A percentile compares a stretch with the other conserved stretches of the same genome.
phyloP scores from a whole-genome alignment of 164 flowering plant genomes.

The Houttuynia cordata region DNA sequence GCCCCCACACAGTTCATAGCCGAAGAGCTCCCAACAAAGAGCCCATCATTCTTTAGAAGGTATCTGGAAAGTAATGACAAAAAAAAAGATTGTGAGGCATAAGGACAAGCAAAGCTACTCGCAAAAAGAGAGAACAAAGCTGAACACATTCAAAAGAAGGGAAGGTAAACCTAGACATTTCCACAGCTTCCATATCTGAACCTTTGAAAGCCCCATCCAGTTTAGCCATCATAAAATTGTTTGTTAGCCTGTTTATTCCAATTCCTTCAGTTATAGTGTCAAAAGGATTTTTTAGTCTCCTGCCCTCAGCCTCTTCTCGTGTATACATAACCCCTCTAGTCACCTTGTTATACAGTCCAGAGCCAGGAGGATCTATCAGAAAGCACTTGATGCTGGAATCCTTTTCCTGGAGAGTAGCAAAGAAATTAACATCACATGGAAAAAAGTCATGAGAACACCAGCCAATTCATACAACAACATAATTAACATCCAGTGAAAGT shows the following conservation, averaged over 20 bases:
- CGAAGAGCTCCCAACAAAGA: constrained; percentile 94
- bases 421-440: not conserved
- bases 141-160: not conserved
- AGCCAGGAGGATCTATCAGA: constrained; percentile 92
- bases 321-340: constrained; percentile 97
- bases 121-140: no score
- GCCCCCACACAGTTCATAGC: constrained; percentile 99
- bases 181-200: constrained; percentile 85
- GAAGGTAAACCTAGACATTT: constrained; percentile 73
- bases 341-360: constrained; percentile 88
- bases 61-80: constrained; percentile 30
- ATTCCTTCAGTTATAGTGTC: constrained; percentile 99
- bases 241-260: constrained; percentile 81
- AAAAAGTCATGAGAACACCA: not conserved
- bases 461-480: not conserved
- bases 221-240: constrained; percentile 68
- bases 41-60: constrained; percentile 84
- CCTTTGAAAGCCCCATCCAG: constrained; percentile 92
- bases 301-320: constrained; percentile 90
- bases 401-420: constrained; percentile 43
- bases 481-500: no score
- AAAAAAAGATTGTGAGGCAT: not conserved
- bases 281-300: constrained; percentile 87
- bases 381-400: constrained; percentile 62
- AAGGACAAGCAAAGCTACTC: no score